A percentile compares a stretch with the other conserved stretches of the same genome.
These are phyloP conservation scores for Cutaneotrichosporon cavernicola DNA, from an alignment of 1,284 basidiomycete genomes.

Conservation along the genomic window DNA sequence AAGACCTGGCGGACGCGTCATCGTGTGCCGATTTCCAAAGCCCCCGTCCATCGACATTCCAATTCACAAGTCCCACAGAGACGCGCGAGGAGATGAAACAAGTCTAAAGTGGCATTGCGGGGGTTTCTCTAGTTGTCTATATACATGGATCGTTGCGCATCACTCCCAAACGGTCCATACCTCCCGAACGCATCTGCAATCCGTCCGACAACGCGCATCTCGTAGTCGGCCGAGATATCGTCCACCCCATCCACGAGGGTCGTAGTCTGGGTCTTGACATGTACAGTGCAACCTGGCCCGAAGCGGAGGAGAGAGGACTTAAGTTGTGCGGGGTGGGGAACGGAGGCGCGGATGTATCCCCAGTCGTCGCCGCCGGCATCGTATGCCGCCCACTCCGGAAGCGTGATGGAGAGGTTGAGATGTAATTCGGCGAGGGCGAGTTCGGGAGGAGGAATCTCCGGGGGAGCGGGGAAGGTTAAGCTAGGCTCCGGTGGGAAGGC, in stretches of 20 bases:
- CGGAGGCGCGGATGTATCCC: constrained; percentile 3
- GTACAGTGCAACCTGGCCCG: background rate
- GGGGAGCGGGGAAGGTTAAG: background rate
- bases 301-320: background rate
- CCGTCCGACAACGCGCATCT: background rate
- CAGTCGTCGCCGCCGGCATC: constrained; percentile 7
- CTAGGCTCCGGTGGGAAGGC: background rate
- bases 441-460: background rate
- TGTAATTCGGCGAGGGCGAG: background rate
- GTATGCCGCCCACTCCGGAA: constrained; percentile 3
- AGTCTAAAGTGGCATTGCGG: too few species aligned
- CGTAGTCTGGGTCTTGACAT: background rate
- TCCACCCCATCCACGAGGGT: background rate
- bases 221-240: constrained; percentile 7
- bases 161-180: background rate
- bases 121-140: background rate
- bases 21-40: background rate
- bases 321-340: background rate
- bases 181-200: background rate
- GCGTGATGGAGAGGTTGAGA: background rate
- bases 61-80: too few species aligned
- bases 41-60: too few species aligned
- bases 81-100: too few species aligned
- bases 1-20: background rate
- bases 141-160: background rate